Percentiles rank a stretch among this genome's conserved stretches.
phyloP scores from a whole-genome alignment of 192 early-diverging fungal species.

The Coemansia umbellata region DNA sequence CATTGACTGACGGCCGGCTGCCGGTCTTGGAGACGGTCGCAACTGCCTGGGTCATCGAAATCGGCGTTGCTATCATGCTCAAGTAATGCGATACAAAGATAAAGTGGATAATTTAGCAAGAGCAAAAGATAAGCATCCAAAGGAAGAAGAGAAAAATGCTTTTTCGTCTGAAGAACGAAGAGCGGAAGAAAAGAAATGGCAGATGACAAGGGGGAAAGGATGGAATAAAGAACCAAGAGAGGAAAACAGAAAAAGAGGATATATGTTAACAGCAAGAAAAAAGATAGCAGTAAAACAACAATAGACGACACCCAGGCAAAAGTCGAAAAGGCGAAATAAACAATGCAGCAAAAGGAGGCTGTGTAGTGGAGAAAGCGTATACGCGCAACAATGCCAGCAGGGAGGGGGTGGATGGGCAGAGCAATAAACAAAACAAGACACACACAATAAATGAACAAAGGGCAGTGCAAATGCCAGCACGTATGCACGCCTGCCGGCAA shows the following conservation, averaged over 20 bases:
- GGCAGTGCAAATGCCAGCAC: conserved; percentile 1
- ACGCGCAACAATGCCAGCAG: neutral
- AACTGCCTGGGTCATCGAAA: conserved; percentile 52
- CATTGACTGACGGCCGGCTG: conserved; percentile 35
- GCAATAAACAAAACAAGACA: neutral
- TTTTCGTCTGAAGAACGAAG: neutral
- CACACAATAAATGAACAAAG: conserved; percentile 3
- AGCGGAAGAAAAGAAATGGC: neutral
- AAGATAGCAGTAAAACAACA: neutral
- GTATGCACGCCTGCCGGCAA: neutral
- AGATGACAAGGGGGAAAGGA: conserved; percentile 15
- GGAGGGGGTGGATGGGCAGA: neutral
- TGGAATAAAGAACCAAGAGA: conserved; percentile 8
- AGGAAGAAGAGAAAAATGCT: conserved; percentile 8
- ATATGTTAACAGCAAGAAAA: neutral
- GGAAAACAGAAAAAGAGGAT: conserved; percentile 6
- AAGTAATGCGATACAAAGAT: too few species aligned
- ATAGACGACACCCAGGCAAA: neutral
- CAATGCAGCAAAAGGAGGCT: conserved; percentile 8
- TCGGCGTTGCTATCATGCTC: conserved; percentile 48
- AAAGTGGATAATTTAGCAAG: too few species aligned
- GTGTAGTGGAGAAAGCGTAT: conserved; percentile 10
- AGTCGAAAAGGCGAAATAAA: conserved; percentile 1
- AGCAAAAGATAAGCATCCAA: too few species aligned
- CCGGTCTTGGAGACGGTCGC: conserved; percentile 43